Conservation (phyloP, 345 rosid species). For the Schrenkiella parvula region DNA sequence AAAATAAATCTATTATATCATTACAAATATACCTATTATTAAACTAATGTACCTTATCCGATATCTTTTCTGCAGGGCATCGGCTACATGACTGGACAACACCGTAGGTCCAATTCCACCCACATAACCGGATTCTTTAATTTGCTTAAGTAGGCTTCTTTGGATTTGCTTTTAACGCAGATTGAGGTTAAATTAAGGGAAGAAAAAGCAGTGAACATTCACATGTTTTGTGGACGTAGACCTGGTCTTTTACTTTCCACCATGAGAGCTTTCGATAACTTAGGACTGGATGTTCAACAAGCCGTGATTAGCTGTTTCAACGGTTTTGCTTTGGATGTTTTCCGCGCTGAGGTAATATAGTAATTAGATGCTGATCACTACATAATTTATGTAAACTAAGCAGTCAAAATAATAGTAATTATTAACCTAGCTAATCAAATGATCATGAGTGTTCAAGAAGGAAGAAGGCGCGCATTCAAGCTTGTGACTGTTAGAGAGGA, state of each 20-base stretch:
- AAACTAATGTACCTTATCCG: too few species aligned
- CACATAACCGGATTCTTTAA: neutral
- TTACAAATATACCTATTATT: too few species aligned
- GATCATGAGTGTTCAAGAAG: too few species aligned
- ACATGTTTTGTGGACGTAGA: constrained; percentile 88
- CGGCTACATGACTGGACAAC: too few species aligned
- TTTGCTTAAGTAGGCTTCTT: neutral
- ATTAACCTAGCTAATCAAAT: too few species aligned
- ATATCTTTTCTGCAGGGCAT: too few species aligned
- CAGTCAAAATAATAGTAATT: neutral
- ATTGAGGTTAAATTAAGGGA: constrained; percentile 89
- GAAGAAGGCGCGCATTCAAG: too few species aligned
- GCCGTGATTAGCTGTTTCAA: constrained; percentile 96
- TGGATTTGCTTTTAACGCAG: constrained; percentile 11
- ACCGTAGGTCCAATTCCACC: too few species aligned
- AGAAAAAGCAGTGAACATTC: constrained; percentile 92
- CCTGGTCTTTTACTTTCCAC: constrained; percentile 90
- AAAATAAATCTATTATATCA: too few species aligned
- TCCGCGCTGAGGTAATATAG: constrained; percentile 76
- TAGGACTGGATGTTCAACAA: constrained; percentile 90
- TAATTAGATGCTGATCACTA: neutral
- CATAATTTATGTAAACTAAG: neutral
- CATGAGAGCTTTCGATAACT: constrained; percentile 88
- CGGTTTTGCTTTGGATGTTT: constrained; percentile 88
- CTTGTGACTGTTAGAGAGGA: too few species aligned